A percentile compares a stretch with the other conserved stretches of the same genome.
phyloP scores from a whole-genome alignment of 106 monocot species.

The Alisma plantagoaquatica region DNA sequence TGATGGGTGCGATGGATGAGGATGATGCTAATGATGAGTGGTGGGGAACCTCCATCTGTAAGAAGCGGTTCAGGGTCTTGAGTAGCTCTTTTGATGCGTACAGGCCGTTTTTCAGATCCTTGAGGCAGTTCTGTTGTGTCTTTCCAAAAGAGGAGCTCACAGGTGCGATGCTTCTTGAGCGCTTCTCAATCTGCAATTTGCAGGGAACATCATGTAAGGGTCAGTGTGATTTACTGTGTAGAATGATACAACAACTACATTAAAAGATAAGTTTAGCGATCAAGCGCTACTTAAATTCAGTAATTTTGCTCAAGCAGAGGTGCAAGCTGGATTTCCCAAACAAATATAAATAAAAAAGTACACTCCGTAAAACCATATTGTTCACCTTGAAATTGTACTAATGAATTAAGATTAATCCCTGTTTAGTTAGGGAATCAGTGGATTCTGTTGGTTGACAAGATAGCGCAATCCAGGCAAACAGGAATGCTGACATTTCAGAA shows the following conservation, averaged over 20 bases:
- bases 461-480: too few relatives aligned
- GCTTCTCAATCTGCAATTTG: slow-evolving; percentile 26
- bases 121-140: slow-evolving; percentile 24
- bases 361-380: neutral
- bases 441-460: too few relatives aligned
- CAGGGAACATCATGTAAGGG: neutral
- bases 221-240: neutral
- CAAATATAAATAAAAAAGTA: neutral
- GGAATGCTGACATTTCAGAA: too few relatives aligned
- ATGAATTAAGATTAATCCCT: too few relatives aligned
- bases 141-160: slow-evolving; percentile 12
- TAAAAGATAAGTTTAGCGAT: too few relatives aligned
- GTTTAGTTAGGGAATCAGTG: too few relatives aligned
- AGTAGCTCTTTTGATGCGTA: slow-evolving; percentile 50
- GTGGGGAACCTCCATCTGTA: slow-evolving; percentile 25
- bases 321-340: too few relatives aligned
- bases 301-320: too few relatives aligned
- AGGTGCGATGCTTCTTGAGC: slow-evolving; percentile 16
- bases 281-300: too few relatives aligned
- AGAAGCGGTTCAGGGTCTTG: slow-evolving; percentile 29
- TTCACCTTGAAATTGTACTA: too few relatives aligned
- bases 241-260: neutral
- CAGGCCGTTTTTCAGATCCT: slow-evolving; percentile 39
- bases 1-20: slow-evolving; percentile 20
- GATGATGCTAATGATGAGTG: too few relatives aligned